Evolutionary conservation across 257 asterid genomes (phyloP).

Genomic region (Solanum acaule): DNA sequence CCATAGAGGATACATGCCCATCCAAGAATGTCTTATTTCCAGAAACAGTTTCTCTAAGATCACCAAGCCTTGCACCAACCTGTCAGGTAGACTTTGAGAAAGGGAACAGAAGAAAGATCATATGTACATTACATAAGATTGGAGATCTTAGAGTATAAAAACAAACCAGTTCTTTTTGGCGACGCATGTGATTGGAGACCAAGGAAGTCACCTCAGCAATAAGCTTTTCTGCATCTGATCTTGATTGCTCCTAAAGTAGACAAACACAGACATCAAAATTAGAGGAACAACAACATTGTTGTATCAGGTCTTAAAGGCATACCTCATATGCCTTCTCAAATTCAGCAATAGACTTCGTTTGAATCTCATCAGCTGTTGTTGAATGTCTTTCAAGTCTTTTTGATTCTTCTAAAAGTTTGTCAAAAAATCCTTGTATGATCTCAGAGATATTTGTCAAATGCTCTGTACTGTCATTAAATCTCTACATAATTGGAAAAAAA

Average conservation of each 20-base stretch:
- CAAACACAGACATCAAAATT: constrained; percentile 10
- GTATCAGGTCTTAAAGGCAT: background rate
- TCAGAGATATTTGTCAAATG: constrained; percentile 48
- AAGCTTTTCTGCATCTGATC: constrained; percentile 62
- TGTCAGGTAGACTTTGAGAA: constrained; percentile 9
- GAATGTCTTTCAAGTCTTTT: constrained; percentile 50
- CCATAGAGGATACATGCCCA: constrained; percentile 56
- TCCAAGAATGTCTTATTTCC: constrained; percentile 58
- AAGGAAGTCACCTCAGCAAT: constrained; percentile 67
- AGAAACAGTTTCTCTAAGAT: constrained; percentile 40
- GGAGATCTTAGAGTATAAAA: background rate
- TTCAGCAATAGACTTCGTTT: constrained; percentile 47
- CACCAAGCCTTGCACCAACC: constrained; percentile 69
- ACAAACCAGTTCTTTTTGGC: constrained; percentile 73
- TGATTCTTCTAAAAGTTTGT: constrained; percentile 49
- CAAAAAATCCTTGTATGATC: constrained; percentile 36
- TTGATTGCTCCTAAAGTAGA: constrained; percentile 51
- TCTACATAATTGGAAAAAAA: constrained; percentile 7
- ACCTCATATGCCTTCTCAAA: constrained; percentile 79
- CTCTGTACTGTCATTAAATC: constrained; percentile 39
- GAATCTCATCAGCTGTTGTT: constrained; percentile 31
- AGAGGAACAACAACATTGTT: background rate
- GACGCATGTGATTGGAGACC: constrained; percentile 61
- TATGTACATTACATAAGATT: background rate
- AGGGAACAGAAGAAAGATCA: background rate